Evolutionary conservation across 1,284 basidiomycete genomes (phyloP), one percentile per base, ranked within the genome.

Genomic region (Marasmius tenuissimus): DNA sequence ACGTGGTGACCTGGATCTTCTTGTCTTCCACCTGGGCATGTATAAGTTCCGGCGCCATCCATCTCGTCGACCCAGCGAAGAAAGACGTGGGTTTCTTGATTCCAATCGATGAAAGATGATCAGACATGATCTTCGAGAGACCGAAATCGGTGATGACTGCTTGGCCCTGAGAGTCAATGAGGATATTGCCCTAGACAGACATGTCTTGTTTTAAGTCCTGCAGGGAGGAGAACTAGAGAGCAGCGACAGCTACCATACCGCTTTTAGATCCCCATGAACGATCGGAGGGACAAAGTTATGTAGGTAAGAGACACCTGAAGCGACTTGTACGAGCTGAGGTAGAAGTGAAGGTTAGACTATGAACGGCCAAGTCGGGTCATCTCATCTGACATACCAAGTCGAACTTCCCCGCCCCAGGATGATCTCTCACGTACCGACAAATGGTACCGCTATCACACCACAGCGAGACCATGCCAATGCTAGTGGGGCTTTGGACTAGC

Each of bases 381-480:
- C 10, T 5, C 16, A 33, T 16, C 9, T 16, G 33, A 27, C 50
- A 27, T 27, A 51, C 50, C 34, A 51, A 27, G 16, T 27, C 22
- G n/a, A 51, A 27, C 27, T 35, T 51, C 7, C 7, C n/a, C 5
- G 16, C 20, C 6, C 2, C 6, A 51, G 50, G 50, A 33, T 35
- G 20, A 7, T 33, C 50, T 11, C n/a, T 51, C 20, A 51, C 34
- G 27, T 51, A 51, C 34, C n/a, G 50, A 14, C 18, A 51, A 33
- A 51, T 33, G 14, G 50, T 51, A 33, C 50, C 50, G 34, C 33
- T 51, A 35, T 51, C 76, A 66, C 82, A 85, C 83, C 85, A 86
- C 6, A 79, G 80, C 2, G 84, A 86, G 0, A 86, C 84, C 84
- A 86, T 85, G 10, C 80, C 84, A 35, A 85, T 76, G 52, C 81